phyloP scores from a whole-genome alignment of 2,329 filamentous ascomycete species.

The Epichloe gansuensis region DNA sequence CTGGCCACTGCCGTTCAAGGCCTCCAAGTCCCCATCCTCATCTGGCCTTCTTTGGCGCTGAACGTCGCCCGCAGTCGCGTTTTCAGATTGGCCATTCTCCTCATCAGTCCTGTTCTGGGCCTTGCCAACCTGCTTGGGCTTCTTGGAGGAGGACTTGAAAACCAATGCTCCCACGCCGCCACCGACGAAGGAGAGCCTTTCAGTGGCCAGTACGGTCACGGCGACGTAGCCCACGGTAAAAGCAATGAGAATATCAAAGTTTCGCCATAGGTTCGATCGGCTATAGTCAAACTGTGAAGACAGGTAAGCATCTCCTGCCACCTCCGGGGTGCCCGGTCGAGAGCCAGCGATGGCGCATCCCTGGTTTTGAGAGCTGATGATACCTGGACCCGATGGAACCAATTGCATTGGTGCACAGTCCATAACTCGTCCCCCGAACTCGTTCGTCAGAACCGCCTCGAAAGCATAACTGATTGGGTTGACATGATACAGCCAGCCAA shows the following conservation, averaged over 20 bases:
- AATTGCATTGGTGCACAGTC: constrained; percentile 31
- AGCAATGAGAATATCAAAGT: constrained; percentile 61
- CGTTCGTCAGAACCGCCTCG: constrained; percentile 53
- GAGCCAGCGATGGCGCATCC: constrained; percentile 38
- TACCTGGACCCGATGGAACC: constrained; percentile 30
- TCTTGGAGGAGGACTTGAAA: constrained; percentile 40
- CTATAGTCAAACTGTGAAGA: constrained; percentile 36
- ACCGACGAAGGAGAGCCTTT: constrained; percentile 48
- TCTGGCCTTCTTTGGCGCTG: constrained; percentile 11
- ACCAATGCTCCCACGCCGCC: constrained; percentile 55
- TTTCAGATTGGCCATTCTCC: constrained; percentile 4
- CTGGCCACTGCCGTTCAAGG: constrained; percentile 43
- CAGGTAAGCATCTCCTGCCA: constrained; percentile 44
- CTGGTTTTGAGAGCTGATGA: constrained; percentile 28
- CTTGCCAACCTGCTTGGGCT: constrained; percentile 1
- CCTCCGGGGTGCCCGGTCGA: constrained; percentile 26
- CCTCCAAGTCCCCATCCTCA: constrained; percentile 23
- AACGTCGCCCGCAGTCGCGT: background rate
- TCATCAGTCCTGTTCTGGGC: constrained; percentile 9
- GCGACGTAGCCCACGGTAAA: constrained; percentile 62
- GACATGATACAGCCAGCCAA: constrained; percentile 54
- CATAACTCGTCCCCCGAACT: constrained; percentile 40
- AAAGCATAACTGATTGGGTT: constrained; percentile 55
- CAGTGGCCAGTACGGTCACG: constrained; percentile 54
- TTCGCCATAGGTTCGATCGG: constrained; percentile 49